Evolutionary conservation across 495 filamentous ascomycete species (phyloP).

Genomic region (Apiosordaria backusii): DNA sequence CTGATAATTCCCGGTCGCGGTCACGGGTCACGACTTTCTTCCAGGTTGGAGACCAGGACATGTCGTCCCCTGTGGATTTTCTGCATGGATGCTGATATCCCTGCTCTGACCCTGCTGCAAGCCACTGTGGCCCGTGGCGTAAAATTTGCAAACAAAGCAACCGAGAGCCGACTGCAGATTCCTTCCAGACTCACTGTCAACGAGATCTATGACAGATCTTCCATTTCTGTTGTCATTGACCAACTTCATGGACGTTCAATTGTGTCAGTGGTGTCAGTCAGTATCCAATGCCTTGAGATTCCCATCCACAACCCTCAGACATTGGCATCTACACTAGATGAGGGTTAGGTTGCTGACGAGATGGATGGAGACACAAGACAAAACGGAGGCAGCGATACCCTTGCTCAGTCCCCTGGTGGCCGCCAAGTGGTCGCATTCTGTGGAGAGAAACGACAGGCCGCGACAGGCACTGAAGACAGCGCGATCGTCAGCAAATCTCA

Average conservation of each 20-base stretch:
- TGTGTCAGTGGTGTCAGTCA: too few relatives aligned
- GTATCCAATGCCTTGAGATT: too few relatives aligned
- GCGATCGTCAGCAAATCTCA: conserved; percentile 17
- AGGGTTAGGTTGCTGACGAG: too few relatives aligned
- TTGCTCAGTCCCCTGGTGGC: background rate
- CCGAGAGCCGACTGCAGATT: background rate
- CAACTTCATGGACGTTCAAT: too few relatives aligned
- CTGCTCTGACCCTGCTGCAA: conserved; percentile 9
- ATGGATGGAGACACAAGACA: background rate
- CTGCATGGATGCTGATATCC: conserved; percentile 17
- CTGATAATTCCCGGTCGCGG: conserved; percentile 12
- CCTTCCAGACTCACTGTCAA: background rate
- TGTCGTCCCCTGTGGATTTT: conserved; percentile 17
- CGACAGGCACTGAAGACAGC: background rate
- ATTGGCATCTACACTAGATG: background rate
- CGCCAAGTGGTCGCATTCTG: conserved; percentile 3
- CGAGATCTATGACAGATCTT: too few relatives aligned
- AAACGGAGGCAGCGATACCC: conserved; percentile 1
- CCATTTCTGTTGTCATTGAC: too few relatives aligned
- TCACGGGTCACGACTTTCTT: background rate
- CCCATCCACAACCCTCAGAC: too few relatives aligned
- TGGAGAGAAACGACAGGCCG: conserved; percentile 12
- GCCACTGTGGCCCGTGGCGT: conserved; percentile 3
- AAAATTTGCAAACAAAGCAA: background rate
- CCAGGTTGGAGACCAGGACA: conserved; percentile 4